These are phyloP conservation scores for Ogataea haglerorum DNA, from an alignment of 805 yeast species.

Conservation along the genomic window DNA sequence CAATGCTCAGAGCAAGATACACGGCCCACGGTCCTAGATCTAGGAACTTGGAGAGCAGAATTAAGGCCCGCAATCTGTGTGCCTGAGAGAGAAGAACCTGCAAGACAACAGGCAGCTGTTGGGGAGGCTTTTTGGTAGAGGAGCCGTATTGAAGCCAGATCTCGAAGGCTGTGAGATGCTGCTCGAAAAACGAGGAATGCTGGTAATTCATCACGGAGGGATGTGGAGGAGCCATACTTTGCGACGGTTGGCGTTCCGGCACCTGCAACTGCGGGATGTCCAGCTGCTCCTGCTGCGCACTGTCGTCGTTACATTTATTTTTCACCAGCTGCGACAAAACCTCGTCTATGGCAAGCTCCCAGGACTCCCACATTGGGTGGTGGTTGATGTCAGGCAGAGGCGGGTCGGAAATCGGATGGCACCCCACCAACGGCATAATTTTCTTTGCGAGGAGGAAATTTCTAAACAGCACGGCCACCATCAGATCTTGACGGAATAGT, in stretches of 20 bases:
- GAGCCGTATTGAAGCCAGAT: conserved; percentile 93
- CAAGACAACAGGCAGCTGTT: conserved; percentile 88
- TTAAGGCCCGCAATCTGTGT: conserved; percentile 85
- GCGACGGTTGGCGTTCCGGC: conserved; percentile 19
- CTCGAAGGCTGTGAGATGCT: conserved; percentile 93
- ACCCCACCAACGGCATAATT: conserved; percentile 88
- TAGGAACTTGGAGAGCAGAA: conserved; percentile 75
- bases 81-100: conserved; percentile 93
- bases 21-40: conserved; percentile 99
- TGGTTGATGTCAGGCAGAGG: conserved; percentile 79
- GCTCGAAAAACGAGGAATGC: conserved; percentile 93
- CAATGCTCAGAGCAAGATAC: conserved; percentile 84
- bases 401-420: conserved; percentile 94
- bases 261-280: conserved; percentile 33
- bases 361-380: conserved; percentile 96
- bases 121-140: conserved; percentile 82
- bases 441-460: conserved; percentile 89
- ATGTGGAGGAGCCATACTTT: conserved; percentile 12
- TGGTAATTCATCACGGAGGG: conserved; percentile 52
- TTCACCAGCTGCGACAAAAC: conserved; percentile 71
- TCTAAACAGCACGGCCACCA: conserved; percentile 94
- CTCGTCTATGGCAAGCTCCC: conserved; percentile 97
- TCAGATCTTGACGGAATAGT: conserved; percentile 88
- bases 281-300: conserved; percentile 20
- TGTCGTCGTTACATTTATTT: conserved; percentile 25